These are phyloP conservation scores for Hymenoscyphus fructigenus DNA, from an alignment of 2,329 filamentous ascomycete species.

Conservation along the genomic window DNA sequence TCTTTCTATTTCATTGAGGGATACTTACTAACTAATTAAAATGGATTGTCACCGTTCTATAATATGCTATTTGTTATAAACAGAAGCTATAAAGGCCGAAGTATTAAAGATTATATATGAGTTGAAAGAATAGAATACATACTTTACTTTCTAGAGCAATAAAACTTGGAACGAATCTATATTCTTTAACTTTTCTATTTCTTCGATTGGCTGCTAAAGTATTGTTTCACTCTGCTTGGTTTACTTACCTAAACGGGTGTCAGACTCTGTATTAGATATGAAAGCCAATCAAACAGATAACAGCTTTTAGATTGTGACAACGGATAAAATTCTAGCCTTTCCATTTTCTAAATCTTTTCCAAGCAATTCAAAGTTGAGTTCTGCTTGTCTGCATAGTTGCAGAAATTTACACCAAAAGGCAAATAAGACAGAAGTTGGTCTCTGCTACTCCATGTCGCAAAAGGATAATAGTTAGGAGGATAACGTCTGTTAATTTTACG, in stretches of 20 bases:
- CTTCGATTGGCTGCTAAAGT: neutral
- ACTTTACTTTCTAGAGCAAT: neutral
- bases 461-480: too few species aligned
- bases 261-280: too few species aligned
- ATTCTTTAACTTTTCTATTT: neutral
- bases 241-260: neutral
- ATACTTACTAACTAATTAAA: neutral
- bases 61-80: neutral
- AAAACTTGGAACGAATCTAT: neutral
- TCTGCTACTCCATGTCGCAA: too few species aligned
- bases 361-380: neutral
- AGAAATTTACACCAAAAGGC: too few species aligned
- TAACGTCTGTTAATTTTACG: too few species aligned
- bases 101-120: neutral
- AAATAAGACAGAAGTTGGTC: too few species aligned
- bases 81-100: neutral
- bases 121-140: neutral
- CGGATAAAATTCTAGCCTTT: neutral
- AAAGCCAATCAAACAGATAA: neutral
- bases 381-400: neutral
- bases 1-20: neutral
- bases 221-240: neutral
- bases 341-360: neutral
- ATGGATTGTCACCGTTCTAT: neutral
- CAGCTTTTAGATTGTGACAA: neutral